Evolutionary conservation across 768 basidiomycete genomes (phyloP).

Genomic region (Leccinum disarticulatum): DNA sequence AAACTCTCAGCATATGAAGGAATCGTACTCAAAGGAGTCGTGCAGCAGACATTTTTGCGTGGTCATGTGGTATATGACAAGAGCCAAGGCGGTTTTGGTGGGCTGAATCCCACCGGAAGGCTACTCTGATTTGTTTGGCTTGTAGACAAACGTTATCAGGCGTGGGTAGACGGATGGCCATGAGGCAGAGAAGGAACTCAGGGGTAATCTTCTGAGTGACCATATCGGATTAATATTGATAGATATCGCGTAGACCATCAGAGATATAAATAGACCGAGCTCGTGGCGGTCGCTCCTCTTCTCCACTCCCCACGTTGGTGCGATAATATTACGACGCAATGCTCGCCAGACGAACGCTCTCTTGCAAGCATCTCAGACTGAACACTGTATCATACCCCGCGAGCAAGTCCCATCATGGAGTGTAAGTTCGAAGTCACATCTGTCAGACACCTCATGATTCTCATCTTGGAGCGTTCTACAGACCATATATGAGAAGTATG

Average conservation of each 20-base stretch:
- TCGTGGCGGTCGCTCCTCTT: not conserved
- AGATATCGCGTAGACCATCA: not conserved
- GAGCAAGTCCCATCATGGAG: not conserved
- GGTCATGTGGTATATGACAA: constrained; percentile 66
- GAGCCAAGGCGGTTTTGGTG: constrained; percentile 36
- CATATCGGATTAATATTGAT: no score
- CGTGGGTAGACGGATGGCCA: not conserved
- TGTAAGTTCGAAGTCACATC: constrained; percentile 16
- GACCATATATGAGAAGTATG: constrained; percentile 16
- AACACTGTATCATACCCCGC: not conserved
- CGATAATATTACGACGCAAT: constrained; percentile 3
- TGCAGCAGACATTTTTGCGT: constrained; percentile 77
- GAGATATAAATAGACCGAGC: not conserved
- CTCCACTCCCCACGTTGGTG: not conserved
- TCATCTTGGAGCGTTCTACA: not conserved
- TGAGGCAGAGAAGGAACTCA: no score
- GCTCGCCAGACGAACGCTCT: constrained; percentile 14
- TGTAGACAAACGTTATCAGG: not conserved
- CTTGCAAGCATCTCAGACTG: not conserved
- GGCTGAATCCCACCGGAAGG: constrained; percentile 35
- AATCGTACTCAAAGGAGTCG: constrained; percentile 63
- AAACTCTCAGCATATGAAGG: constrained; percentile 91
- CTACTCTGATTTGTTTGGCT: constrained; percentile 21
- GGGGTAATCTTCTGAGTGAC: no score
- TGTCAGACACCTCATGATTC: not conserved